phyloP scores from a whole-genome alignment of 73 alveolate genomes.

The Uronychia setigera region DNA sequence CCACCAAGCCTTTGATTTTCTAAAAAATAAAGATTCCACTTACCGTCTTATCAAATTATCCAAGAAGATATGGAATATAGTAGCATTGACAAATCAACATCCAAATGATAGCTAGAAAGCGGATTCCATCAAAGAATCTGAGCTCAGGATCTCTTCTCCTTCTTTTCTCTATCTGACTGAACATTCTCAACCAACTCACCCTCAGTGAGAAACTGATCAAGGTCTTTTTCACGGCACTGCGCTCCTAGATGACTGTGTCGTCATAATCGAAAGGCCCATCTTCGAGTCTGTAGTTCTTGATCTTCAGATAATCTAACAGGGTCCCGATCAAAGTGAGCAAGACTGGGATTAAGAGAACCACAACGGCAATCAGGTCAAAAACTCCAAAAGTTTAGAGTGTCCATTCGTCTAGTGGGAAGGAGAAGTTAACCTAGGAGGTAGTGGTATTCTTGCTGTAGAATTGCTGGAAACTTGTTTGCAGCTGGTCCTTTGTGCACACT shows the following conservation, averaged over 20 bases:
- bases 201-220: background rate
- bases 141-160: background rate
- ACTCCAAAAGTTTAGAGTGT: background rate
- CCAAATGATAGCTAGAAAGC: background rate
- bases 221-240: background rate
- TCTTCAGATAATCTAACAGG: background rate
- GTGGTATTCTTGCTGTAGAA: too few relatives aligned
- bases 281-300: background rate
- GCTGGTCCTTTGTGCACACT: background rate
- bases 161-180: background rate
- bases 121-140: background rate
- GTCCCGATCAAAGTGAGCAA: background rate
- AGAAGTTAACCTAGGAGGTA: too few relatives aligned
- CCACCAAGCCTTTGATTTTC: background rate
- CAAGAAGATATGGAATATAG: background rate
- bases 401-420: too few relatives aligned
- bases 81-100: background rate
- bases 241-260: background rate
- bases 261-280: background rate
- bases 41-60: background rate
- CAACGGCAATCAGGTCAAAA: background rate
- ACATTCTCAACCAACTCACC: background rate
- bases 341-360: background rate
- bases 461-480: too few relatives aligned
- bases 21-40: background rate